These are phyloP conservation scores for Schizosaccharomyces cryophilus DNA, from an alignment of 805 yeast genomes.

Conservation along the genomic window DNA sequence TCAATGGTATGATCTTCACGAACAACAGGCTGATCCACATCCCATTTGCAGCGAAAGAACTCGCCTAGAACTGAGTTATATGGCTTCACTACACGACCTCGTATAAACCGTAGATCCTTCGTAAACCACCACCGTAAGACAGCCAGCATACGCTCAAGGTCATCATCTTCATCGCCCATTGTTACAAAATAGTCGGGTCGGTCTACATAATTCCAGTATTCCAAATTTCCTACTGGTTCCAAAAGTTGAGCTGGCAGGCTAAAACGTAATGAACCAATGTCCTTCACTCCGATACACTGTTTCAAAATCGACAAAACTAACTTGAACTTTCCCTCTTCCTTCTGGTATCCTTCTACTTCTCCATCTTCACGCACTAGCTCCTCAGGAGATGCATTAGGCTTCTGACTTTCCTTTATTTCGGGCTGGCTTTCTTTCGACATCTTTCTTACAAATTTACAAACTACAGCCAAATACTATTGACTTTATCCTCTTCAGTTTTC, in stretches of 20 bases:
- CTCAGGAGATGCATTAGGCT: neutral
- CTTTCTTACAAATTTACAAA: neutral
- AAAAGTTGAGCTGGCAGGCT: constrained; percentile 1
- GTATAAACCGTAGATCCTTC: neutral
- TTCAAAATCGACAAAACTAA: neutral
- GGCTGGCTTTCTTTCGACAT: neutral
- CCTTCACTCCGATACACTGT: constrained; percentile 3
- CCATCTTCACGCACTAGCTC: neutral
- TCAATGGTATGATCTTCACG: constrained; percentile 1
- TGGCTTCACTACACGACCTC: constrained; percentile 1
- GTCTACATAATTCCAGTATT: constrained; percentile 3
- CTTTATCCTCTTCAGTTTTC: too few species aligned
- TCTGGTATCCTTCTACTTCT: neutral
- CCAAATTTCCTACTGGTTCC: constrained; percentile 3
- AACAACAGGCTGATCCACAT: neutral
- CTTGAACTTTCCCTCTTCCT: constrained; percentile 1
- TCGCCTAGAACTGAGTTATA: constrained; percentile 3
- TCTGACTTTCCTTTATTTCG: neutral
- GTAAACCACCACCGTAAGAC: constrained; percentile 4
- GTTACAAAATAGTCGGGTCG: constrained; percentile 1
- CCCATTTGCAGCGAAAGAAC: constrained; percentile 3
- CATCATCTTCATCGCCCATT: constrained; percentile 2
- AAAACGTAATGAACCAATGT: neutral
- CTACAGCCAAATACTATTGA: too few species aligned
- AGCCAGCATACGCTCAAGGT: neutral